Percentiles rank a stretch among this genome's conserved stretches.
Conservation (phyloP, 2,329 filamentous ascomycete species). For the Lasiodiplodia citricola region DNA sequence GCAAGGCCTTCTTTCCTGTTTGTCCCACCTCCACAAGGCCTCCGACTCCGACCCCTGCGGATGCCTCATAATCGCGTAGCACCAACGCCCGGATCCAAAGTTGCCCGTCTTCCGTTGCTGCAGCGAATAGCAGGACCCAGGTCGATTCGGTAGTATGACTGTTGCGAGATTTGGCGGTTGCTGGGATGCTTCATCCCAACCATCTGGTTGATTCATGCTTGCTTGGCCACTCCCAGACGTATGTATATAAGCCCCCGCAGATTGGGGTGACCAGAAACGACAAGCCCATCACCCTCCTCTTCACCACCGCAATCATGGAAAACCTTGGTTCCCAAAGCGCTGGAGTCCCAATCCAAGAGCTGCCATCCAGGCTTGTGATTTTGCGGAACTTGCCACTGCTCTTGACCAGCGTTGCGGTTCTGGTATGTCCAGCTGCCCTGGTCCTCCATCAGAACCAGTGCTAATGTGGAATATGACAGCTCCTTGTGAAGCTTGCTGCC, state of each 20-base stretch:
- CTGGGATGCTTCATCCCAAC: neutral
- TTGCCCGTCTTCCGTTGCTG: neutral
- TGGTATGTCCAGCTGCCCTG: neutral
- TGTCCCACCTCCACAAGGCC: neutral
- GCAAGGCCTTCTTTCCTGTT: neutral
- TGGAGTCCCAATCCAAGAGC: neutral
- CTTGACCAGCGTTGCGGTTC: neutral
- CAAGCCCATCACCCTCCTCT: neutral
- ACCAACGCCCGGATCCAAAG: neutral
- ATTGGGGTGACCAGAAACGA: neutral
- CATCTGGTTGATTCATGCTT: neutral
- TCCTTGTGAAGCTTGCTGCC: neutral
- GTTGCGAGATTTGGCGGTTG: neutral
- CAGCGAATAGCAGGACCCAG: neutral
- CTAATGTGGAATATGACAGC: neutral
- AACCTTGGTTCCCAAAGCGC: neutral
- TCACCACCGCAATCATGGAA: conserved; percentile 1
- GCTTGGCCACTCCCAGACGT: neutral
- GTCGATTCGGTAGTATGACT: neutral
- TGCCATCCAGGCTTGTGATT: neutral
- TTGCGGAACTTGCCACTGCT: neutral
- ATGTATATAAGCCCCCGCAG: neutral
- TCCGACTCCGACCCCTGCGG: neutral
- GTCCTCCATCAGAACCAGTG: neutral
- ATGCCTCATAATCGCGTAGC: neutral